Conservation (phyloP, 1,139 yeast species). For the Hyphopichia buzzinii region DNA sequence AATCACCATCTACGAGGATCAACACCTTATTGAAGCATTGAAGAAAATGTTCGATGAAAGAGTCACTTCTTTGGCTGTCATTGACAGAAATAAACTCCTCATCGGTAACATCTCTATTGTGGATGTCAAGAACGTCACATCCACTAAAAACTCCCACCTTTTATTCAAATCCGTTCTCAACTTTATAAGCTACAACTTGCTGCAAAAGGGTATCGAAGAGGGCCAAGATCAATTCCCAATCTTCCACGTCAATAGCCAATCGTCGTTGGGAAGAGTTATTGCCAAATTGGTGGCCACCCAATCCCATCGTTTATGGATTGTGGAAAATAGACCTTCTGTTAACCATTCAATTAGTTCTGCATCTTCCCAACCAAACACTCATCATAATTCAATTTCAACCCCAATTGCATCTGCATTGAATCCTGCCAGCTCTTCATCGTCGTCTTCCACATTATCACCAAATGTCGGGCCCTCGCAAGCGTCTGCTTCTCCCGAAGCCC, state of each 20-base stretch:
- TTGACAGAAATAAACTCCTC: slow-evolving; percentile 70
- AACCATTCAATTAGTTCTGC: slow-evolving; percentile 11
- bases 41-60: slow-evolving; percentile 80
- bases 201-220: slow-evolving; percentile 85
- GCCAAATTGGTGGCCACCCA: slow-evolving; percentile 95
- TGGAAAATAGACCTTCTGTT: slow-evolving; percentile 46
- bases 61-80: slow-evolving; percentile 91
- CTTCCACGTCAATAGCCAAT: slow-evolving; percentile 79
- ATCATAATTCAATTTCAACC: slow-evolving; percentile 4
- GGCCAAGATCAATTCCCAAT: slow-evolving; percentile 97
- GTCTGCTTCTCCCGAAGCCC: slow-evolving; percentile 14
- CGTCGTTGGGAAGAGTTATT: slow-evolving; percentile 82
- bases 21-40: slow-evolving; percentile 80
- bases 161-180: slow-evolving; percentile 81
- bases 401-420: slow-evolving; percentile 9
- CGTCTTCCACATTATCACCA: slow-evolving; percentile 4
- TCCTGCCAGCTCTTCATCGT: slow-evolving; percentile 12
- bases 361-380: slow-evolving; percentile 10
- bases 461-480: slow-evolving; percentile 10
- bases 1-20: slow-evolving; percentile 80
- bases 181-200: slow-evolving; percentile 81
- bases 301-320: slow-evolving; percentile 92
- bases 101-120: slow-evolving; percentile 92
- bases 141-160: slow-evolving; percentile 78
- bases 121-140: slow-evolving; percentile 84